Evolutionary conservation across 2,329 filamentous ascomycete genomes (phyloP).

Genomic region (Neofusicoccum cordaticola): DNA sequence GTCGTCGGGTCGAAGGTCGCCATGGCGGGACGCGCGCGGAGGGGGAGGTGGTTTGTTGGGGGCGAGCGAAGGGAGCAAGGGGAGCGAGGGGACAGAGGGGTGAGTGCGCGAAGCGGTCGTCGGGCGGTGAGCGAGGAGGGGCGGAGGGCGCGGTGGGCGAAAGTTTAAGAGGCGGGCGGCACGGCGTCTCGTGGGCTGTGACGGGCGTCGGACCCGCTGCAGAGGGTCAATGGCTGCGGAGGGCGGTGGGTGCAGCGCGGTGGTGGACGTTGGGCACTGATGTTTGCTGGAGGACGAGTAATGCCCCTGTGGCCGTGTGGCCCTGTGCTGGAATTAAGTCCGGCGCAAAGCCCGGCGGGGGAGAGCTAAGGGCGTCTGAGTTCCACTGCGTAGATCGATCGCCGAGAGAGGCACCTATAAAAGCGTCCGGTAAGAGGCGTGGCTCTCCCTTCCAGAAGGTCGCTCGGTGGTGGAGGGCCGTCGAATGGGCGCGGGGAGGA

Average conservation of each 20-base stretch:
- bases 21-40: slow-evolving; percentile 44
- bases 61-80: neutral
- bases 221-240: neutral
- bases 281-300: neutral
- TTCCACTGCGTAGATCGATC: neutral
- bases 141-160: neutral
- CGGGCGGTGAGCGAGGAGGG: neutral
- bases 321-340: neutral
- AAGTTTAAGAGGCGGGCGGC: neutral
- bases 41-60: neutral
- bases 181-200: neutral
- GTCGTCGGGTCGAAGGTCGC: slow-evolving; percentile 69
- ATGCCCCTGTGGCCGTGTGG: neutral
- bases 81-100: neutral
- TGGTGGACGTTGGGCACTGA: neutral
- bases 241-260: neutral
- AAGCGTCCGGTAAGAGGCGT: neutral
- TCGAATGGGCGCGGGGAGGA: slow-evolving; percentile 2
- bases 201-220: neutral
- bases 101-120: neutral
- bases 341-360: neutral
- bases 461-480: neutral
- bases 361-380: neutral
- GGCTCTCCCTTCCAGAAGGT: slow-evolving; percentile 3
- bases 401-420: slow-evolving; percentile 1